Evolutionary conservation across 257 asterid species (phyloP).

Genomic region (Misopates orontium): DNA sequence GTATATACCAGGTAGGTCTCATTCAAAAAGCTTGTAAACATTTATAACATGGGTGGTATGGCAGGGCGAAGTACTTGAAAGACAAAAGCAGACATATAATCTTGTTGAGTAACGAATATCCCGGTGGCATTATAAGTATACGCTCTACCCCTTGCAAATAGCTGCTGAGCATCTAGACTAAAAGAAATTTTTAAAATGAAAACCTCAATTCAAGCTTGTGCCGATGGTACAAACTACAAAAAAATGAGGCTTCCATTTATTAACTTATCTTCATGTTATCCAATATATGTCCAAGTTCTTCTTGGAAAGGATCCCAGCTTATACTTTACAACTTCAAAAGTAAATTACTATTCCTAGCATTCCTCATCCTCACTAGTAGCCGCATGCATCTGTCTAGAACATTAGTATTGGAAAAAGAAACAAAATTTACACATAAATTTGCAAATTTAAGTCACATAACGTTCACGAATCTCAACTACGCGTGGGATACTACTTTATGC

Average conservation of each 20-base stretch:
- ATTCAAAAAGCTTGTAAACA: constrained; percentile 1
- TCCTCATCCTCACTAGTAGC: not conserved
- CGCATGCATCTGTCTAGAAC: not conserved
- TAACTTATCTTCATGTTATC: not conserved
- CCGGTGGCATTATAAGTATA: not conserved
- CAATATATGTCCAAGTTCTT: not conserved
- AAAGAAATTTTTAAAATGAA: constrained; percentile 2
- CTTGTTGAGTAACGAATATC: not conserved
- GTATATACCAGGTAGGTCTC: constrained; percentile 22
- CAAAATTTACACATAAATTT: too few relatives aligned
- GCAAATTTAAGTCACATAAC: too few relatives aligned
- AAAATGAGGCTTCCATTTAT: not conserved
- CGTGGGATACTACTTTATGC: too few relatives aligned
- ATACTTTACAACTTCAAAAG: too few relatives aligned
- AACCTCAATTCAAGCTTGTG: constrained; percentile 9
- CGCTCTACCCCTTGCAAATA: constrained; percentile 5
- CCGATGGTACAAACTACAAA: not conserved
- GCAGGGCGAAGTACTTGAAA: constrained; percentile 5
- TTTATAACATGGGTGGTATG: constrained; percentile 5
- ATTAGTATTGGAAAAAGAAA: too few relatives aligned
- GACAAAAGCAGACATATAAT: not conserved
- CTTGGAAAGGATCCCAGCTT: not conserved
- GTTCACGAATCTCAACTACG: too few relatives aligned
- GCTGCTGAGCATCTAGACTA: not conserved
- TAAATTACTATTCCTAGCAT: too few relatives aligned